Evolutionary conservation across 2,329 filamentous ascomycete genomes (phyloP).

Genomic region (Pseudogymnoascus sp.): DNA sequence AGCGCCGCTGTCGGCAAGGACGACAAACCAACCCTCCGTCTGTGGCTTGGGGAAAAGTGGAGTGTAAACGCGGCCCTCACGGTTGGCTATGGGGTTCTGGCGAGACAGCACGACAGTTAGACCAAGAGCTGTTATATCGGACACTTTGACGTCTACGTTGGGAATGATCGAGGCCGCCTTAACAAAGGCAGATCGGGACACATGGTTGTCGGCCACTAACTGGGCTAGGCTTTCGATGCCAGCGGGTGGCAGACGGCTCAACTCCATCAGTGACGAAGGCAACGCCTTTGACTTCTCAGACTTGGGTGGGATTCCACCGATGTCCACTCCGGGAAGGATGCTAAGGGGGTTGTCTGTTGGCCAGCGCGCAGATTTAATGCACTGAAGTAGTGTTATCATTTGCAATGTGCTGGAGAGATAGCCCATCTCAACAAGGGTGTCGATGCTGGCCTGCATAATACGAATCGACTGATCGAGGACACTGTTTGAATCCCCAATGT

Average conservation of each 20-base stretch:
- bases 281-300: neutral
- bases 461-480: constrained; percentile 95
- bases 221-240: constrained; percentile 34
- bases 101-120: constrained; percentile 60
- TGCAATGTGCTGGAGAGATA: constrained; percentile 67
- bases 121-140: constrained; percentile 53
- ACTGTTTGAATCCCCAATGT: constrained; percentile 84
- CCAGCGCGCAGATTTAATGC: constrained; percentile 89
- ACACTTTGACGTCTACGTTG: constrained; percentile 55
- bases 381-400: constrained; percentile 83
- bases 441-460: constrained; percentile 92
- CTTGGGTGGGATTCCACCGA: constrained; percentile 27
- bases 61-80: constrained; percentile 71
- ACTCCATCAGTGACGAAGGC: constrained; percentile 17
- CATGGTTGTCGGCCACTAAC: constrained; percentile 34
- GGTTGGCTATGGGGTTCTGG: constrained; percentile 56
- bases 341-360: constrained; percentile 71
- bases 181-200: constrained; percentile 31
- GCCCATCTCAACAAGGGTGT: constrained; percentile 86
- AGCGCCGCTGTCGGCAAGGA: constrained; percentile 58
- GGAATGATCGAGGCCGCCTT: constrained; percentile 63
- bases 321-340: constrained; percentile 68
- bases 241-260: constrained; percentile 1
- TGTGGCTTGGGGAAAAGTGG: constrained; percentile 91
- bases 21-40: constrained; percentile 84